phyloP scores from a whole-genome alignment of 495 filamentous ascomycete genomes.

The Hyaloscypha variabilis region DNA sequence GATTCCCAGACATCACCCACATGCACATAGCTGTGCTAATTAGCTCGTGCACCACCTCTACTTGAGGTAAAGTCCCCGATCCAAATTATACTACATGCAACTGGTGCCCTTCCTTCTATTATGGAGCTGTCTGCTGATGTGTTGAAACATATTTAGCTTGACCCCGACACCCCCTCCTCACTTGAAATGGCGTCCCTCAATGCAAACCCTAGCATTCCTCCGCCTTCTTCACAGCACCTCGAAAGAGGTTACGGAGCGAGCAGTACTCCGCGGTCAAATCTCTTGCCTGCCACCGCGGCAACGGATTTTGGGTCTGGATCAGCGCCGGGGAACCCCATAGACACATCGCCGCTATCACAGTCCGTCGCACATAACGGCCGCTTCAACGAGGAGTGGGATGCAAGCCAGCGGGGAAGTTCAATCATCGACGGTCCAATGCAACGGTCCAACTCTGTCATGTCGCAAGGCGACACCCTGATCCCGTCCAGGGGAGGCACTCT shows the following conservation, averaged over 20 bases:
- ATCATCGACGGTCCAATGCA: conserved; percentile 57
- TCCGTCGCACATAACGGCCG: conserved; percentile 41
- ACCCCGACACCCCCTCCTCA: too few species aligned
- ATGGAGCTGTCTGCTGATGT: not conserved
- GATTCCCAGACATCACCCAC: not conserved
- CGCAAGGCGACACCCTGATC: conserved; percentile 46
- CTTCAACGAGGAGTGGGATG: conserved; percentile 76
- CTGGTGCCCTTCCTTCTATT: not conserved
- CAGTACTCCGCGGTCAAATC: conserved; percentile 16
- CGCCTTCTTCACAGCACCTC: conserved; percentile 21
- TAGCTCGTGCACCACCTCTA: not conserved
- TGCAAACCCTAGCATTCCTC: conserved; percentile 11
- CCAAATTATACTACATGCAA: not conserved
- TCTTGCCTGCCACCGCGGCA: conserved; percentile 31
- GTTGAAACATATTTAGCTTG: conserved; percentile 17
- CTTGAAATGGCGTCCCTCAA: conserved; percentile 28
- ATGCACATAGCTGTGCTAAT: not conserved
- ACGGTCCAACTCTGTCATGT: conserved; percentile 52
- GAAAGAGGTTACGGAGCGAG: conserved; percentile 30
- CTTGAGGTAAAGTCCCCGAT: not conserved
- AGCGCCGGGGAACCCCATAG: conserved; percentile 41
- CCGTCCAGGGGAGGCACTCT: conserved; percentile 77
- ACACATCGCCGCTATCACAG: conserved; percentile 47
- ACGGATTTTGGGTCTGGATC: conserved; percentile 46
- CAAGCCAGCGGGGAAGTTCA: conserved; percentile 65